Conservation (phyloP, 495 filamentous ascomycete species). For the Penicillium soppii region DNA sequence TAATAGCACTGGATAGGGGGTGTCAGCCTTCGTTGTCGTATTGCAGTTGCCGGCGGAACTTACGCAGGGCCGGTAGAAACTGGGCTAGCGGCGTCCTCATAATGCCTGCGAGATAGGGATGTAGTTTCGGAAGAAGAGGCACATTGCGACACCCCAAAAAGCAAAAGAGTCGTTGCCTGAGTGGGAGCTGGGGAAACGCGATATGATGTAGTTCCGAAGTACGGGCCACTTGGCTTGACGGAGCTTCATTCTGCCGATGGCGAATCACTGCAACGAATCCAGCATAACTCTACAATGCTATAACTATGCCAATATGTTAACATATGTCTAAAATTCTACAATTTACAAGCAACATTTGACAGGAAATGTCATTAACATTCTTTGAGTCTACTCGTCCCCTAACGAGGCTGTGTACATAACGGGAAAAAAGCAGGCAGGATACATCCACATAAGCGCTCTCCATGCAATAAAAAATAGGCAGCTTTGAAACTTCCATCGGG, state of each 20-base stretch:
- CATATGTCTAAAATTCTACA: background rate
- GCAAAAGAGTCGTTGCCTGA: constrained; percentile 1
- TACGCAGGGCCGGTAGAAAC: constrained; percentile 43
- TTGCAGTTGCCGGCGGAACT: constrained; percentile 16
- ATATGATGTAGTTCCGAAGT: constrained; percentile 23
- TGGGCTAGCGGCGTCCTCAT: constrained; percentile 43
- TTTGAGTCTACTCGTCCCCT: constrained; percentile 23
- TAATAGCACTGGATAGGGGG: constrained; percentile 34
- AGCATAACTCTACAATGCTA: too few species aligned
- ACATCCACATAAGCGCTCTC: constrained; percentile 30
- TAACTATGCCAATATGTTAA: too few species aligned
- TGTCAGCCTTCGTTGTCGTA: constrained; percentile 22
- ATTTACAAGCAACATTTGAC: background rate
- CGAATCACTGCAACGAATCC: constrained; percentile 15
- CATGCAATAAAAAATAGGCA: constrained; percentile 34
- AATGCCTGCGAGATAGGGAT: constrained; percentile 26
- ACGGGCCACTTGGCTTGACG: constrained; percentile 48
- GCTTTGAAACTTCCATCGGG: background rate
- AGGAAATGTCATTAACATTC: constrained; percentile 24
- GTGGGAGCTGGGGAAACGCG: constrained; percentile 1
- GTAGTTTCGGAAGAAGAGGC: constrained; percentile 25
- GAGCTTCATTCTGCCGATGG: constrained; percentile 43
- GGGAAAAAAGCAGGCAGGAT: constrained; percentile 25
- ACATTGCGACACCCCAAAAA: constrained; percentile 41
- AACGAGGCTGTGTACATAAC: constrained; percentile 29